Conservation (phyloP, 1,139 yeast species). For the Pichia inconspicua region DNA sequence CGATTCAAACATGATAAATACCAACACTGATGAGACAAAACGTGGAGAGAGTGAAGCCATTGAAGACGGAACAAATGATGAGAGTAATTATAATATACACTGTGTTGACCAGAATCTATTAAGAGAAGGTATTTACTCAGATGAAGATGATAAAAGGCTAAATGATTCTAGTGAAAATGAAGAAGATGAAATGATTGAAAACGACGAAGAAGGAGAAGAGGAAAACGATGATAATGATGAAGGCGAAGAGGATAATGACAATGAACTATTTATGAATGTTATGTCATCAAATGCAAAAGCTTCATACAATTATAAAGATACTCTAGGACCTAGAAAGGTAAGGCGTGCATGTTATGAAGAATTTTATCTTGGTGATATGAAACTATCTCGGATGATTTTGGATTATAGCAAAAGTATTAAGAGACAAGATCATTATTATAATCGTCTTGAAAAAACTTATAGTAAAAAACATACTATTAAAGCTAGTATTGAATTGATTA, state of each 20-base stretch:
- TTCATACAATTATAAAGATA: not conserved
- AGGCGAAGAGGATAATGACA: not conserved
- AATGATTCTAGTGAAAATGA: not conserved
- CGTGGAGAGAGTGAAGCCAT: too few species aligned
- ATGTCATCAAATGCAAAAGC: not conserved
- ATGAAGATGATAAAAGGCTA: too few species aligned
- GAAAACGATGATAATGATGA: not conserved
- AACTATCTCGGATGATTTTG: not conserved
- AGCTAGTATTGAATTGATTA: not conserved
- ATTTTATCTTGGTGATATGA: not conserved
- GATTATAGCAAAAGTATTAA: not conserved
- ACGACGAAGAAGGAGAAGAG: not conserved
- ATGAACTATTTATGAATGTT: not conserved
- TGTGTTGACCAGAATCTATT: too few species aligned
- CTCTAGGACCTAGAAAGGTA: not conserved
- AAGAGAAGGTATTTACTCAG: too few species aligned
- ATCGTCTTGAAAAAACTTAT: not conserved
- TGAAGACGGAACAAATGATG: too few species aligned
- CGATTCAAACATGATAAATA: not conserved
- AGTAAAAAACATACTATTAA: not conserved
- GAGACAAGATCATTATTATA: not conserved
- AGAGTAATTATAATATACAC: too few species aligned
- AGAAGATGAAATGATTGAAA: not conserved
- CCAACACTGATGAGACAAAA: too few species aligned
- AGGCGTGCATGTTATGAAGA: not conserved